Evolutionary conservation across 2,329 filamentous ascomycete species (phyloP).

Genomic region (Pyrenophora seminiperda): DNA sequence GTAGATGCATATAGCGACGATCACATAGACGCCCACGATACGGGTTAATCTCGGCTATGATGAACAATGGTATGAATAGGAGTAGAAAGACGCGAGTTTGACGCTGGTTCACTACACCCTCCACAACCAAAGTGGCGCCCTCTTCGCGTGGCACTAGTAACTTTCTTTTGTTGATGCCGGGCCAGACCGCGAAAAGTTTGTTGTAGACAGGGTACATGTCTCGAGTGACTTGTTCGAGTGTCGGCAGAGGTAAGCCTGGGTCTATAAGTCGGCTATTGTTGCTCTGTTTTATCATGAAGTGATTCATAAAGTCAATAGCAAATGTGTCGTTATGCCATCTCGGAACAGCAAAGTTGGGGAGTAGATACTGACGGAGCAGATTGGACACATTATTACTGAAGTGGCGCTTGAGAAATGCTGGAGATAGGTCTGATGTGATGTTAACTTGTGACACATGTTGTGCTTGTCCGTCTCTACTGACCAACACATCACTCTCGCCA

Average conservation of each 20-base stretch:
- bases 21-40: constrained; percentile 54
- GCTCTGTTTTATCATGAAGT: constrained; percentile 47
- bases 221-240: constrained; percentile 29
- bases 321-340: constrained; percentile 58
- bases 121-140: background rate
- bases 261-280: constrained; percentile 46
- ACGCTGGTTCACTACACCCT: constrained; percentile 20
- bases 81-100: constrained; percentile 58
- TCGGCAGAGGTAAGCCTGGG: constrained; percentile 42
- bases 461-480: background rate
- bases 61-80: constrained; percentile 54
- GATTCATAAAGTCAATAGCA: constrained; percentile 54
- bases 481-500: background rate
- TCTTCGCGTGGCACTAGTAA: constrained; percentile 42
- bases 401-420: background rate
- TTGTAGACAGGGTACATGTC: constrained; percentile 41
- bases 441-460: background rate
- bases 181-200: constrained; percentile 51
- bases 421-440: too few species aligned
- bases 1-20: constrained; percentile 55
- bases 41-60: constrained; percentile 50
- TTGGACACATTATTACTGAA: constrained; percentile 35
- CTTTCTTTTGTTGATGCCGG: constrained; percentile 50
- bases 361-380: constrained; percentile 36
- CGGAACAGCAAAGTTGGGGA: background rate